Percentiles rank a stretch among this genome's conserved stretches.
These are phyloP conservation scores for Stephania yunnanensis DNA, from an alignment of 164 flowering plant genomes.

Conservation along the genomic window DNA sequence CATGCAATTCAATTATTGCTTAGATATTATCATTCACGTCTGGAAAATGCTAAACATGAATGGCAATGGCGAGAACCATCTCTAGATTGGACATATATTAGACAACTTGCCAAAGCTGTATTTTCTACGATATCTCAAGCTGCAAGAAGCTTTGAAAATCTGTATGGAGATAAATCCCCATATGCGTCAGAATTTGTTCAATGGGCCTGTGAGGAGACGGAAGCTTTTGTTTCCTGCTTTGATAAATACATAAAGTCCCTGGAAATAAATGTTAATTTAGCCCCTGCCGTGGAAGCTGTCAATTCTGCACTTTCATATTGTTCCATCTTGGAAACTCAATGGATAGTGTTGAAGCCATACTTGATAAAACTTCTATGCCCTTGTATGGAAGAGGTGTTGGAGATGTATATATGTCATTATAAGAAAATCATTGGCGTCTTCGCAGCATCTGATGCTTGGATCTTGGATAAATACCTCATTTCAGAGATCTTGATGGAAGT, in stretches of 20 bases:
- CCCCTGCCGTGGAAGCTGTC: conserved; percentile 39
- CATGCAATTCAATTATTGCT: conserved; percentile 45
- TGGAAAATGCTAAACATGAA: conserved; percentile 30
- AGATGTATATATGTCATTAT: conserved; percentile 35
- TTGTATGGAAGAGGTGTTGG: conserved; percentile 40
- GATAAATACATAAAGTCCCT: conserved; percentile 32
- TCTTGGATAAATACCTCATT: conserved; percentile 42
- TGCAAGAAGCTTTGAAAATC: conserved; percentile 39
- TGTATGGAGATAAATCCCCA: conserved; percentile 46
- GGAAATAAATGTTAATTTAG: conserved; percentile 42
- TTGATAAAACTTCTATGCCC: conserved; percentile 50
- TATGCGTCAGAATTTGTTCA: conserved; percentile 43
- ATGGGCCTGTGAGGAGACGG: conserved; percentile 57
- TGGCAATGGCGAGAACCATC: conserved; percentile 33
- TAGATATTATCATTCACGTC: conserved; percentile 45
- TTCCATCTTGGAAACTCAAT: conserved; percentile 47
- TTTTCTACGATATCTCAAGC: conserved; percentile 67
- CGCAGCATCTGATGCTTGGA: conserved; percentile 52
- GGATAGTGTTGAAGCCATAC: conserved; percentile 34
- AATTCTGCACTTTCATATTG: conserved; percentile 43
- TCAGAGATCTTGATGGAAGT: conserved; percentile 32
- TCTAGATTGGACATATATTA: conserved; percentile 26
- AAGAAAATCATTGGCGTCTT: conserved; percentile 46
- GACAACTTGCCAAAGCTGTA: conserved; percentile 42
- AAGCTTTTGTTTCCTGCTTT: conserved; percentile 39